Conservation (phyloP, 768 basidiomycete genomes). For the Vararia minispora region DNA sequence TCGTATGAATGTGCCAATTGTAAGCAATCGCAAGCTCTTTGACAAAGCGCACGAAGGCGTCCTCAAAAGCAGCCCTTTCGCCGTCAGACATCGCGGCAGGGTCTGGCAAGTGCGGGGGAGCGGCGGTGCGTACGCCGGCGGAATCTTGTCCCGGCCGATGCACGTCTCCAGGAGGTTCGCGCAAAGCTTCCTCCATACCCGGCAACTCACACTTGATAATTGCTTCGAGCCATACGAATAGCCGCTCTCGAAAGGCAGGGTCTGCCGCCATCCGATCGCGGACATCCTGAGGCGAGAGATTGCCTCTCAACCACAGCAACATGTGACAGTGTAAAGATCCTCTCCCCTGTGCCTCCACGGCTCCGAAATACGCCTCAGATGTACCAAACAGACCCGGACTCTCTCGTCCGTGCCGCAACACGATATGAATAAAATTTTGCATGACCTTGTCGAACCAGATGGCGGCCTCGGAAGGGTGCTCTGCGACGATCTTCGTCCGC, state of each 20-base stretch:
- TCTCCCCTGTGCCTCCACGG: constrained; percentile 27
- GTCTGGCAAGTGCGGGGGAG: too few species aligned
- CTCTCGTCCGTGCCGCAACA: constrained; percentile 3
- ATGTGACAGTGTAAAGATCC: constrained; percentile 31
- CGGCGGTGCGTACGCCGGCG: too few species aligned
- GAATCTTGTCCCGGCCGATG: too few species aligned
- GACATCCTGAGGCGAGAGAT: neutral
- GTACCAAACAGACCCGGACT: constrained; percentile 24
- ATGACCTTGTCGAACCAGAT: constrained; percentile 32
- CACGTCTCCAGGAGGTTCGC: neutral
- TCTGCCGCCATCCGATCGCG: constrained; percentile 2
- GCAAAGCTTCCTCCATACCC: neutral
- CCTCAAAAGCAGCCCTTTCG: too few species aligned
- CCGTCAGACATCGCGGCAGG: too few species aligned
- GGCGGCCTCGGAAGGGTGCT: constrained; percentile 28
- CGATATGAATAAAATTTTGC: constrained; percentile 22
- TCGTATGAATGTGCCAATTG: constrained; percentile 23
- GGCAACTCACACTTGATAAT: constrained; percentile 19
- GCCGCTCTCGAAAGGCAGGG: constrained; percentile 10
- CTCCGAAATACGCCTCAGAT: constrained; percentile 27
- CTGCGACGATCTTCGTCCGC: constrained; percentile 25
- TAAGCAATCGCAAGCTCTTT: constrained; percentile 16
- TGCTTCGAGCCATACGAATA: constrained; percentile 19
- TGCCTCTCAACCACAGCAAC: constrained; percentile 26
- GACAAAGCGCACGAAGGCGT: too few species aligned